Evolutionary conservation across 805 yeast species (phyloP).

Genomic region (Suhomyces pyralidae): DNA sequence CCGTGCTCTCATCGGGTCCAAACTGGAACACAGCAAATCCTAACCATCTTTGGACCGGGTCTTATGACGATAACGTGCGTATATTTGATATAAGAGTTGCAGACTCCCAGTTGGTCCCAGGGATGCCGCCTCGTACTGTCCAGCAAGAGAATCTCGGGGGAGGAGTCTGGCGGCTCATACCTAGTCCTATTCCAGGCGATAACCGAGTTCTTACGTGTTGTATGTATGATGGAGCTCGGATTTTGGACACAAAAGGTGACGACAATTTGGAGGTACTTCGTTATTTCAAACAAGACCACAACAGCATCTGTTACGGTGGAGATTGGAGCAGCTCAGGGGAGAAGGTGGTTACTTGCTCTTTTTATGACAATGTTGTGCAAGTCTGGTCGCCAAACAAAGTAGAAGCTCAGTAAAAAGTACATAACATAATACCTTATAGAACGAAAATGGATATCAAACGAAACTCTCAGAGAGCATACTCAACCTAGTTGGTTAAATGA

Average conservation of each 20-base stretch:
- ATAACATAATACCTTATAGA: not conserved
- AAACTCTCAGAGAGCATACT: too few relatives aligned
- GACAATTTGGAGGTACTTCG: constrained; percentile 29
- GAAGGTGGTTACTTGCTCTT: constrained; percentile 76
- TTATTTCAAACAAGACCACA: constrained; percentile 66
- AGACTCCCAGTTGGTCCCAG: constrained; percentile 39
- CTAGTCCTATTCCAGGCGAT: constrained; percentile 40
- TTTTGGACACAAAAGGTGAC: constrained; percentile 36
- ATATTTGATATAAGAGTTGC: constrained; percentile 62
- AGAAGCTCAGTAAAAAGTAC: not conserved
- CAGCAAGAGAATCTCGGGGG: constrained; percentile 66
- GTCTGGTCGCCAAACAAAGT: constrained; percentile 51
- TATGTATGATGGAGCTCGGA: constrained; percentile 92
- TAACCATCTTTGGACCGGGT: constrained; percentile 73
- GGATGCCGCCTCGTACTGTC: constrained; percentile 50
- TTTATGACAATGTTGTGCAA: constrained; percentile 82
- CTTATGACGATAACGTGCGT: constrained; percentile 81
- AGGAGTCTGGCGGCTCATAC: constrained; percentile 92
- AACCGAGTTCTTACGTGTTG: constrained; percentile 70
- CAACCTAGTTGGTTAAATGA: too few relatives aligned
- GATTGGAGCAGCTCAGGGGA: constrained; percentile 64
- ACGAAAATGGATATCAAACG: too few relatives aligned
- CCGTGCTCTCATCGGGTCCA: constrained; percentile 52
- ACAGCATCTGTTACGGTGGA: constrained; percentile 94
- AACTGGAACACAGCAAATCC: constrained; percentile 46